Conservation (phyloP, 2,329 filamentous ascomycete genomes). For the Fonsecaea erecta region DNA sequence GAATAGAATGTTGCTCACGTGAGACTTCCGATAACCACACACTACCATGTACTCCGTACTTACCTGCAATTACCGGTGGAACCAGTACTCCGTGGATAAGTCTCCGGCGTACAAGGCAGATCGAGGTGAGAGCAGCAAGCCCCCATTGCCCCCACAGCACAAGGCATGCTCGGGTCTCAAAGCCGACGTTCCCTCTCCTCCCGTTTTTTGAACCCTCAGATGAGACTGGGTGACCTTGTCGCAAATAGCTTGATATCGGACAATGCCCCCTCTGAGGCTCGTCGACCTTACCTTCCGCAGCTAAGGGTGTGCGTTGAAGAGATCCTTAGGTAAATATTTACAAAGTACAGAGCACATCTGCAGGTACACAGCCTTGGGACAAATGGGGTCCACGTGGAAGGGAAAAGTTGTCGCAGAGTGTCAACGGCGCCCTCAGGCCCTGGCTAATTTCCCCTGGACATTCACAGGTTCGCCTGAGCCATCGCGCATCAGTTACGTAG, state of each 20-base stretch:
- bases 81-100: too few relatives aligned
- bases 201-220: background rate
- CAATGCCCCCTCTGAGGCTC: background rate
- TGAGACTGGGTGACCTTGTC: background rate
- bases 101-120: too few relatives aligned
- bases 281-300: slow-evolving; percentile 1
- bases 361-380: slow-evolving; percentile 2
- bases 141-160: too few relatives aligned
- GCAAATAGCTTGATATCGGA: background rate
- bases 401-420: background rate
- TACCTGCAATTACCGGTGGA: too few relatives aligned
- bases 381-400: background rate
- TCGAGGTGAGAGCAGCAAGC: too few relatives aligned
- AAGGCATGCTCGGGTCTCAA: background rate
- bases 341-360: slow-evolving; percentile 11
- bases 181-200: background rate
- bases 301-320: background rate
- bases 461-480: background rate
- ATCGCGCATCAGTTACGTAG: background rate
- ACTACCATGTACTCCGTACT: background rate
- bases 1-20: background rate
- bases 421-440: background rate
- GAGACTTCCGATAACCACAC: background rate
- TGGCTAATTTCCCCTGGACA: background rate
- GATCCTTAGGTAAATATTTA: slow-evolving; percentile 14